These are phyloP conservation scores for Fusarium buharicum DNA, from an alignment of 2,329 filamentous ascomycete genomes.

Conservation along the genomic window DNA sequence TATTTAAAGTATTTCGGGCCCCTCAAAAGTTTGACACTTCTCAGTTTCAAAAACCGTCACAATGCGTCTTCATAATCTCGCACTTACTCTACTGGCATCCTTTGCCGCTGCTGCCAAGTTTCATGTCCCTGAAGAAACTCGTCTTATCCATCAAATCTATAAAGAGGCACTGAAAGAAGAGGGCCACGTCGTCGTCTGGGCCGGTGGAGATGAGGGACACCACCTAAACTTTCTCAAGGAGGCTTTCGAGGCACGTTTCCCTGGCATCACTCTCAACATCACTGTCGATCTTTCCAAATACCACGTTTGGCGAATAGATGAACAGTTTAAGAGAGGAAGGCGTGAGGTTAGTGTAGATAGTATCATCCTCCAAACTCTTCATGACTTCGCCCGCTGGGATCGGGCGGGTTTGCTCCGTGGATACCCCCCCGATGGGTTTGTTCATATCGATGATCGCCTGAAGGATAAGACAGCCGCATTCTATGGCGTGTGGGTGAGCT, in stretches of 20 bases:
- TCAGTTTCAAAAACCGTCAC: background rate
- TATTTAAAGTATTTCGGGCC: too few species aligned
- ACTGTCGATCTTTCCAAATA: constrained; percentile 68
- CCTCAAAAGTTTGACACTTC: background rate
- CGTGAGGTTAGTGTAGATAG: constrained; percentile 54
- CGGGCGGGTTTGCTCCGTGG: constrained; percentile 57
- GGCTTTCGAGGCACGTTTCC: constrained; percentile 59
- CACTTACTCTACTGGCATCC: constrained; percentile 17
- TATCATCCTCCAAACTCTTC: constrained; percentile 58
- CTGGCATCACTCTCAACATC: constrained; percentile 61
- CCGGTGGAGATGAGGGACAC: constrained; percentile 58
- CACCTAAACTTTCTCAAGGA: constrained; percentile 55
- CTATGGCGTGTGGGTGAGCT: constrained; percentile 53
- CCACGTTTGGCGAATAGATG: constrained; percentile 59
- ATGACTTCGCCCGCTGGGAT: constrained; percentile 64
- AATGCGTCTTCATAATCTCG: constrained; percentile 20
- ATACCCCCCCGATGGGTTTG: constrained; percentile 60
- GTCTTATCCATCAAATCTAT: constrained; percentile 62
- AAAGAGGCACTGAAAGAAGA: constrained; percentile 61
- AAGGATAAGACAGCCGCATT: constrained; percentile 52
- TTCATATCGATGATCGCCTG: constrained; percentile 54
- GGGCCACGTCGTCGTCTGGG: constrained; percentile 58
- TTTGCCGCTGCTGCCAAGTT: constrained; percentile 35
- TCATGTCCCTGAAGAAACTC: constrained; percentile 52
- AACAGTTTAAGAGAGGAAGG: constrained; percentile 53